These are phyloP conservation scores for Penicillium thymicola DNA, from an alignment of 2,329 filamentous ascomycete species.

Conservation along the genomic window DNA sequence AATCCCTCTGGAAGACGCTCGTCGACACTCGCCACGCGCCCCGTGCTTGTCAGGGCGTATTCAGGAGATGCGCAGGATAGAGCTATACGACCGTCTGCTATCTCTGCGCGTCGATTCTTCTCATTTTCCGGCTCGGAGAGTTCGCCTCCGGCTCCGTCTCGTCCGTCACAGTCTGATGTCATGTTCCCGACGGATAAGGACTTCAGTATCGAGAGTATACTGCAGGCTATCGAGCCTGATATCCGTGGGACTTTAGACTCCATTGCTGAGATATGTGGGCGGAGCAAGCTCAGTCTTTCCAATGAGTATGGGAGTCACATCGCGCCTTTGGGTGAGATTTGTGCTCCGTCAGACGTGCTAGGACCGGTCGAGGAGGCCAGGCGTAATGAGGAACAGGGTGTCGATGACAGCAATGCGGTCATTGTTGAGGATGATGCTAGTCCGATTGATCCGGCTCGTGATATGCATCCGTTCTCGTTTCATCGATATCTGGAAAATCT, in stretches of 20 bases:
- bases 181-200: slow-evolving; percentile 49
- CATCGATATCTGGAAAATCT: slow-evolving; percentile 39
- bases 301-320: slow-evolving; percentile 62
- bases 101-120: slow-evolving; percentile 34
- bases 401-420: slow-evolving; percentile 33
- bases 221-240: slow-evolving; percentile 57
- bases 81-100: slow-evolving; percentile 26
- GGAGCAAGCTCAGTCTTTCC: slow-evolving; percentile 59
- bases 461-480: slow-evolving; percentile 35
- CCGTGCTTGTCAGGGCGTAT: slow-evolving; percentile 45
- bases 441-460: slow-evolving; percentile 32
- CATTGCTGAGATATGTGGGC: slow-evolving; percentile 62
- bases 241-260: slow-evolving; percentile 58
- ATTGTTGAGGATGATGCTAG: slow-evolving; percentile 41
- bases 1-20: slow-evolving; percentile 23
- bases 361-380: slow-evolving; percentile 45
- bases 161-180: slow-evolving; percentile 20
- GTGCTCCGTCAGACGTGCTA: slow-evolving; percentile 35
- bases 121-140: slow-evolving; percentile 24
- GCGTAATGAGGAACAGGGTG: slow-evolving; percentile 36
- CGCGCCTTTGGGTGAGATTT: slow-evolving; percentile 59
- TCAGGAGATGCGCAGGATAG: slow-evolving; percentile 37
- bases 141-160: slow-evolving; percentile 15
- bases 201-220: slow-evolving; percentile 56
- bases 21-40: slow-evolving; percentile 38